Evolutionary conservation across 1,284 basidiomycete species (phyloP), one percentile per base, ranked within the genome.

Genomic region (Leccinum griseonigrum): DNA sequence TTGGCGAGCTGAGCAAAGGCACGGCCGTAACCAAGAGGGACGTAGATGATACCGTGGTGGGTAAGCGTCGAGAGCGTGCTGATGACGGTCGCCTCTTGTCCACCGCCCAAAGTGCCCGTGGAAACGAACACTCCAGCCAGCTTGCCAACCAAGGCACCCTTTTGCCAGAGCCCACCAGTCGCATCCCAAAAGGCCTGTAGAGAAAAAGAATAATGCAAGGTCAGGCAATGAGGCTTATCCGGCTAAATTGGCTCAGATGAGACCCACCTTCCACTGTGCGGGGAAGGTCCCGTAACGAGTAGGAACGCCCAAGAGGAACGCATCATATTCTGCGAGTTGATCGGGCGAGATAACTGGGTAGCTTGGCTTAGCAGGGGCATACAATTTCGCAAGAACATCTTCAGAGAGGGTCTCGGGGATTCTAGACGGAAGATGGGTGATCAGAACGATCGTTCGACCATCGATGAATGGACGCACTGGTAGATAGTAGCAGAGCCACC

Each of bases 371-470:
- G 73, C 89, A 90, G 50, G 87, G 70, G 11, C 88, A 85, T 1
- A 92, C 94, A 88, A 85, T 63, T 74, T 74, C 61, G 56, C 64
- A 1, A 97, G 81, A 62, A 97, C 78, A 28, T 93, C 90, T n/a
- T 85, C 76, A 3, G 89, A 73, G 60, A 97, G 88, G 6, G 94
- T 97, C 81, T 98, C 95, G 60, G 87, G 78, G 68, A 96, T 86
- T 76, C 88, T 90, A 7, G 36, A 10, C 16, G 8, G 43, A 18
- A 22, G 36, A 31, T 43, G 29, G 3, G 4, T 34, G 43, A 54
- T 53, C 4, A 3, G 9, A 16, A 31, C 11, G 43, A 26, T 32
- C 29, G 10, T 6, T 10, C 8, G 14, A 52, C 48, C 16, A 38
- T 28, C 11, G 2, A 53, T 40, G 16, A 29, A 9, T 53, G 0